Conservation (phyloP, 441 rosid genomes). For the Corymbia citriodora region DNA sequence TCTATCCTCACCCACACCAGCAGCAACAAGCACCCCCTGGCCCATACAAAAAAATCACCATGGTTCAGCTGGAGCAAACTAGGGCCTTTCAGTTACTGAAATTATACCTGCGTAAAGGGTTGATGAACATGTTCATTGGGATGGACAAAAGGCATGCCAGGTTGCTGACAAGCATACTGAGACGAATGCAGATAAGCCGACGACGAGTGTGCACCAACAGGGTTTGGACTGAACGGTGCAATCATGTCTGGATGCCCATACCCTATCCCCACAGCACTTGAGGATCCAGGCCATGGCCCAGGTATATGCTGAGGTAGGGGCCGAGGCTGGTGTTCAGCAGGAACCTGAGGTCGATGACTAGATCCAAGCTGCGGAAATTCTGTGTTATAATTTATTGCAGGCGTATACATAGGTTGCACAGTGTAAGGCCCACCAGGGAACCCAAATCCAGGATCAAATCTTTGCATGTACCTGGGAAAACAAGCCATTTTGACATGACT, state of each 20-base stretch:
- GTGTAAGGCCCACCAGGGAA: slow-evolving; percentile 57
- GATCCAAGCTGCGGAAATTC: slow-evolving; percentile 84
- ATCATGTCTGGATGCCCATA: slow-evolving; percentile 77
- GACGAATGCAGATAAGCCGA: slow-evolving; percentile 59
- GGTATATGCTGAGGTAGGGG: slow-evolving; percentile 55
- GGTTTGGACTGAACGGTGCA: slow-evolving; percentile 56
- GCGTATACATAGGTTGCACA: slow-evolving; percentile 64
- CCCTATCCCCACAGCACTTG: slow-evolving; percentile 48
- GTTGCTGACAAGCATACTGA: slow-evolving; percentile 68
- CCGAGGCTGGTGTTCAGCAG: slow-evolving; percentile 53
- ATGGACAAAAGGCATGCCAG: slow-evolving; percentile 62
- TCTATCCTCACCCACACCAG: not conserved
- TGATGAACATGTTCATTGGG: slow-evolving; percentile 58
- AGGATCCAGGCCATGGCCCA: slow-evolving; percentile 48
- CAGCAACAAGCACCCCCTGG: not conserved
- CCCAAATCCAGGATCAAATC: slow-evolving; percentile 84
- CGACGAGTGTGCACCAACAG: slow-evolving; percentile 43
- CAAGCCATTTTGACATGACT: not conserved
- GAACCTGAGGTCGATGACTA: slow-evolving; percentile 48
- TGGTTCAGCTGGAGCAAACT: not conserved
- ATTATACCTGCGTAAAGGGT: slow-evolving; percentile 61
- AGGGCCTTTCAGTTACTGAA: not conserved
- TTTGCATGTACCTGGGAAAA: slow-evolving; percentile 56
- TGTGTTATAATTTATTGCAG: slow-evolving; percentile 74
- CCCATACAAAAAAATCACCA: not conserved